Evolutionary conservation across 2,329 filamentous ascomycete species (phyloP).

Genomic region (Sphaerulina populicola): DNA sequence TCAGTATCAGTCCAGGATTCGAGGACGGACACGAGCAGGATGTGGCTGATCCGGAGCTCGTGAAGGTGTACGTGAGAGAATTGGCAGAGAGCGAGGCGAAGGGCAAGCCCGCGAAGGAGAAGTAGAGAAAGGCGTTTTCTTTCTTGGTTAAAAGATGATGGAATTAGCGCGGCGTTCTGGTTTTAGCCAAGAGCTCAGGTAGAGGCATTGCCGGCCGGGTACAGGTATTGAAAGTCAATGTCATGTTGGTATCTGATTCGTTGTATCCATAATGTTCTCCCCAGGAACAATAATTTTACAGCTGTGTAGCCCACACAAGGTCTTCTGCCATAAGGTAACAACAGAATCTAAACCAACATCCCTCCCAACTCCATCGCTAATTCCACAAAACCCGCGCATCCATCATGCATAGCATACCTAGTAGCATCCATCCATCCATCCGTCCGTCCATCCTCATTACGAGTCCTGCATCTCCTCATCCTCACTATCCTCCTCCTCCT

Average conservation of each 20-base stretch:
- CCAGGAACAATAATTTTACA: too few relatives aligned
- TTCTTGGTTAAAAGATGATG: background rate
- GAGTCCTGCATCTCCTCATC: constrained; percentile 6
- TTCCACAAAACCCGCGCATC: background rate
- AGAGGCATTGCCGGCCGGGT: too few relatives aligned
- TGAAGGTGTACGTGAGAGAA: constrained; percentile 74
- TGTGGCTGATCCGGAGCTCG: constrained; percentile 56
- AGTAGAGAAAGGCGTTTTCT: constrained; percentile 2
- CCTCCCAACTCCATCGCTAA: constrained; percentile 7
- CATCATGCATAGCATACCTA: background rate
- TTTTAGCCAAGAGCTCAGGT: background rate
- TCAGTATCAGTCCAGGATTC: constrained; percentile 77
- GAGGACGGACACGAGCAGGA: constrained; percentile 81
- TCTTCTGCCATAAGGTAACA: background rate
- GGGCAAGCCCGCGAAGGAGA: constrained; percentile 33
- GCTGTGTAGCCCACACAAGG: background rate
- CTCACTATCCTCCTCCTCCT: background rate
- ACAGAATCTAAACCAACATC: background rate
- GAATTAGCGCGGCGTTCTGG: background rate
- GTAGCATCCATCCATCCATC: background rate
- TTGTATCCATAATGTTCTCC: too few relatives aligned
- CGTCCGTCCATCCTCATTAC: background rate
- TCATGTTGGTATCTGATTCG: too few relatives aligned
- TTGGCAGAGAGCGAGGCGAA: constrained; percentile 81
- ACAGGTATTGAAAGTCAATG: too few relatives aligned